These are phyloP conservation scores for Spatholobus suberectus DNA, from an alignment of 306 rosid species.

Conservation along the genomic window DNA sequence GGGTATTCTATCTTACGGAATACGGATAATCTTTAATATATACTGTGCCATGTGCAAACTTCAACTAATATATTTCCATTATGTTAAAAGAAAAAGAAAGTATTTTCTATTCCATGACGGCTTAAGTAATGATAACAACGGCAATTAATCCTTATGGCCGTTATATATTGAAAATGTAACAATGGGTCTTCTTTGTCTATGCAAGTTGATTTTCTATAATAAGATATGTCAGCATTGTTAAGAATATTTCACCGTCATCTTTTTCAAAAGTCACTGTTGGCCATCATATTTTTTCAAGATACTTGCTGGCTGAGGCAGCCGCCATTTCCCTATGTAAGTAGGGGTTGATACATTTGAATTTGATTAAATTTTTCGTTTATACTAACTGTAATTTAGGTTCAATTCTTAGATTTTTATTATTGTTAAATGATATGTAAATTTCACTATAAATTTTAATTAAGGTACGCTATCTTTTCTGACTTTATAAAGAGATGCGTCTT, in stretches of 20 bases:
- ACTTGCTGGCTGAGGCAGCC: neutral
- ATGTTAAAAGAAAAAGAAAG: neutral
- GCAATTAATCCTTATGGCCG: neutral
- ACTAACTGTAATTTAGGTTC: too few relatives aligned
- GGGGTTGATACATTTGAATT: too few relatives aligned
- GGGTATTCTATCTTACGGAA: neutral
- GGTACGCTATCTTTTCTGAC: too few relatives aligned
- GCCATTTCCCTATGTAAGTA: too few relatives aligned
- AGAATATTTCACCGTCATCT: neutral
- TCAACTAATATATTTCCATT: neutral
- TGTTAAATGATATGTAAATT: too few relatives aligned
- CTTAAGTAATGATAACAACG: neutral
- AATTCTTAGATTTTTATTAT: too few relatives aligned
- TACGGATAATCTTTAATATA: neutral
- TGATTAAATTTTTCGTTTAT: too few relatives aligned
- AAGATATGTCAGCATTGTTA: neutral
- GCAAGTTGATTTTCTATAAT: neutral
- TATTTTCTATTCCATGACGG: constrained; percentile 30
- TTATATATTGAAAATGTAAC: neutral
- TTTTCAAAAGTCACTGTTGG: neutral
- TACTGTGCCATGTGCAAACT: neutral
- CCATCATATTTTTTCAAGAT: neutral
- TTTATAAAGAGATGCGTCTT: too few relatives aligned
- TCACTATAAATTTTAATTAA: too few relatives aligned
- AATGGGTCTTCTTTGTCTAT: neutral